Percentiles rank a stretch among this genome's conserved stretches.
phyloP scores from a whole-genome alignment of 2,329 filamentous ascomycete species.

The Colletotrichum spaethianum region DNA sequence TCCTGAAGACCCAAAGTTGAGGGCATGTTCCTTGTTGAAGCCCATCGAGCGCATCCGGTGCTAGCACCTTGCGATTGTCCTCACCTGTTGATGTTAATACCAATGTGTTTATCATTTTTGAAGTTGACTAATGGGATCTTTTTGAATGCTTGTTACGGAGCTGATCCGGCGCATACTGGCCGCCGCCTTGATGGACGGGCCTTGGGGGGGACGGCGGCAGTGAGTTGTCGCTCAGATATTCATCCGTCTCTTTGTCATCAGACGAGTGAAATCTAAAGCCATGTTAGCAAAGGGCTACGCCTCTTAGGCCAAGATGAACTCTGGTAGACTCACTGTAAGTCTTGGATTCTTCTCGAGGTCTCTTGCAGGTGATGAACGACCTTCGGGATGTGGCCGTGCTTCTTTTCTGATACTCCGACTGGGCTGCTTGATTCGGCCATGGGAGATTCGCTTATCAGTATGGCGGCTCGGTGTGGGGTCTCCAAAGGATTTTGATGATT shows the following conservation, averaged over 20 bases:
- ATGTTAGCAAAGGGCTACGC: background rate
- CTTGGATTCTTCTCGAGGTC: background rate
- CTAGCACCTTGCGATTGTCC: background rate
- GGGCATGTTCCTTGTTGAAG: background rate
- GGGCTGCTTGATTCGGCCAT: background rate
- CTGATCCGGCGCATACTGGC: conserved; percentile 29
- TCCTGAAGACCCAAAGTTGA: background rate
- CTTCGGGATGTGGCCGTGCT: background rate
- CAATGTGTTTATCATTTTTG: too few species aligned
- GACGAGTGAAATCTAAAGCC: background rate
- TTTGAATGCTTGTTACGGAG: conserved; percentile 2
- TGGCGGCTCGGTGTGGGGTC: background rate
- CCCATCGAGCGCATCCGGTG: background rate
- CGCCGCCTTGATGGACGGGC: conserved; percentile 38
- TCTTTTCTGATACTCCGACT: background rate
- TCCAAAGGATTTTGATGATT: background rate
- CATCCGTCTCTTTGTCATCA: background rate
- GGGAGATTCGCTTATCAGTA: background rate
- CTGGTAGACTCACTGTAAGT: background rate
- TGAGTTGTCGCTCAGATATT: background rate
- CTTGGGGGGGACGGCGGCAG: conserved; percentile 35
- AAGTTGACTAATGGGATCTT: background rate
- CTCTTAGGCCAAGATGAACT: background rate
- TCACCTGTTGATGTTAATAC: too few species aligned
- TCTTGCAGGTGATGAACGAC: background rate